Evolutionary conservation across 202 grass and related monocot species (phyloP).

Genomic region (Musa balbisiana): DNA sequence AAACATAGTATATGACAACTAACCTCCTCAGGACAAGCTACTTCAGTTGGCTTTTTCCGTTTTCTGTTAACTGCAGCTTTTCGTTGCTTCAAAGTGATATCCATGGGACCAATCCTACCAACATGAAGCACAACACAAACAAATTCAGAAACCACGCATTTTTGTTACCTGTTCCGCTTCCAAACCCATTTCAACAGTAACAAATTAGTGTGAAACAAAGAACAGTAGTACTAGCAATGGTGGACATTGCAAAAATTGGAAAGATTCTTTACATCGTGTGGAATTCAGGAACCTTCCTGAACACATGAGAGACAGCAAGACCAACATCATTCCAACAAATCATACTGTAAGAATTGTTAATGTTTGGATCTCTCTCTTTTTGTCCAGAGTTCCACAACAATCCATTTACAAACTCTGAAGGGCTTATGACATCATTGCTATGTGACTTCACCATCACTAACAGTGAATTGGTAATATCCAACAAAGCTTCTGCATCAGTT

Average conservation of each 20-base stretch:
- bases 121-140: constrained; percentile 7
- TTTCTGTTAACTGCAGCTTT: constrained; percentile 12
- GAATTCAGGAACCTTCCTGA: constrained; percentile 27
- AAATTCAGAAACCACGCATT: neutral
- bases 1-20: constrained; percentile 11
- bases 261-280: constrained; percentile 37
- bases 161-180: neutral
- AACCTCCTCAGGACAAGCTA: constrained; percentile 22
- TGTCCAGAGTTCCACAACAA: constrained; percentile 27
- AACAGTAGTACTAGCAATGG: neutral
- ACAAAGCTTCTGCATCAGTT: constrained; percentile 35
- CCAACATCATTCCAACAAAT: constrained; percentile 30
- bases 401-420: constrained; percentile 39
- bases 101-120: constrained; percentile 40
- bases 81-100: constrained; percentile 23
- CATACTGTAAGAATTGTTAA: neutral
- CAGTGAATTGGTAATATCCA: constrained; percentile 30
- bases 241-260: neutral
- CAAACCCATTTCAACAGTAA: neutral
- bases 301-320: constrained; percentile 23
- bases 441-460: constrained; percentile 22
- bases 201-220: neutral
- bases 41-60: constrained; percentile 18
- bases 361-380: neutral
- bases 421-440: constrained; percentile 27